Evolutionary conservation across 768 basidiomycete species (phyloP).

Genomic region (Atractiella rhizophila): DNA sequence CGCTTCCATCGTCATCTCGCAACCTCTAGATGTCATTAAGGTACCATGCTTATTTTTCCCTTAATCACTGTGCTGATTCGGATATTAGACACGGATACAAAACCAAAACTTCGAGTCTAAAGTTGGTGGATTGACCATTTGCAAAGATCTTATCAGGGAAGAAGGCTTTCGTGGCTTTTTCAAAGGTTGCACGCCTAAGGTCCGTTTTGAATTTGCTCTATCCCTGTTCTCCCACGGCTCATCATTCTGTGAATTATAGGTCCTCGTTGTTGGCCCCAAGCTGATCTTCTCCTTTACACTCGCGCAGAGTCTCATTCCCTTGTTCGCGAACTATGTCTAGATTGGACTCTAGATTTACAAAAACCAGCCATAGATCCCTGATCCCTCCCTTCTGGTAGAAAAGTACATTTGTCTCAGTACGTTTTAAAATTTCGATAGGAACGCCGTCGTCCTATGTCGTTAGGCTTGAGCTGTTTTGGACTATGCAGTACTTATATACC

Average conservation of each 20-base stretch:
- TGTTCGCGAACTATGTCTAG: slow-evolving; percentile 67
- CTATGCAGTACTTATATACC: too few species aligned
- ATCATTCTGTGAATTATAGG: slow-evolving; percentile 26
- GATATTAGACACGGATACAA: slow-evolving; percentile 49
- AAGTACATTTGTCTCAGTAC: too few species aligned
- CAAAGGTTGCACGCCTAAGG: slow-evolving; percentile 94
- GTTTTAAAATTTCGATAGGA: too few species aligned
- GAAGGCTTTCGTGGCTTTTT: slow-evolving; percentile 70
- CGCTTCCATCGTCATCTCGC: slow-evolving; percentile 82
- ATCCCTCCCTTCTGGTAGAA: slow-evolving; percentile 5
- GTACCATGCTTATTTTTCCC: background rate
- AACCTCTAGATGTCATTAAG: slow-evolving; percentile 86
- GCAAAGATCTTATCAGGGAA: slow-evolving; percentile 60
- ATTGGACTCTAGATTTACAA: background rate
- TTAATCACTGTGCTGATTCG: background rate
- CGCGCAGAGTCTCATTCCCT: slow-evolving; percentile 80
- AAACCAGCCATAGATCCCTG: background rate
- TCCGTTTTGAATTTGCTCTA: slow-evolving; percentile 19
- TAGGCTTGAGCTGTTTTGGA: too few species aligned
- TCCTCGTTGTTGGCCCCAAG: slow-evolving; percentile 88
- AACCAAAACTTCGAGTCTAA: slow-evolving; percentile 59
- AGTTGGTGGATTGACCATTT: slow-evolving; percentile 40
- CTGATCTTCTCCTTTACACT: slow-evolving; percentile 95
- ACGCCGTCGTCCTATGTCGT: too few species aligned
- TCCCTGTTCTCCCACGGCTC: background rate